Base-by-base conservation (phyloP, 495 filamentous ascomycete genomes). In the Annulohypoxylon stygium region DNA sequence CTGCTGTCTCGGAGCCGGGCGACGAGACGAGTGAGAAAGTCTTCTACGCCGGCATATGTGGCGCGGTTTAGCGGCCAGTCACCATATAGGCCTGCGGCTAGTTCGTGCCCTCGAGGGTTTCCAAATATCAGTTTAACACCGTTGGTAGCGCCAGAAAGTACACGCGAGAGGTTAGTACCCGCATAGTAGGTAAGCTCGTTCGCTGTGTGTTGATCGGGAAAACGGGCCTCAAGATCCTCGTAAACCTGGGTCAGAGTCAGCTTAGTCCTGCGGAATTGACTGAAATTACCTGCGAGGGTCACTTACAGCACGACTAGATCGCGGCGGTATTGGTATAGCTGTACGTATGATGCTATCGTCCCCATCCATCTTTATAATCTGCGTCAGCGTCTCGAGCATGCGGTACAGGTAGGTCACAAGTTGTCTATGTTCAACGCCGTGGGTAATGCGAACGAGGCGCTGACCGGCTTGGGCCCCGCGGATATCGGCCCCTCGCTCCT, bases 51-150 rank as follows among this genome's bases (percentile, higher is more conserved):
- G 14, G 14, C 76, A 65, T 79, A 79, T 0, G 67, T 71, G 4
- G 80, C 33, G 3, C 74, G 65, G 62, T 84, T 84, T 10, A 51
- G 26, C 48, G 48, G 23, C 23, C 26, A 23, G 7, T 51, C 48
- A 10, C 48, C 23, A 26, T 51, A 51, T 1, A 51, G 20, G 18
- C 18, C 48, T 26, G 23, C 70, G 0, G 83, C 80, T 0, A 86
- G 73, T 47, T 83, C 75, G 30, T 82, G 79, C 1, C 81, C 83
- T 62, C 86, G 78, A 8, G 67, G 43, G 1, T 67, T 76, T 2
- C 82, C 83, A 37, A 86, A 86, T 7, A 87, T 79, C 3, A 87
- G 58, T 47, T 81, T 63, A 25, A 85, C 69, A 0, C 81, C 83
- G 70, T 86, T 83, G 1, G 75, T 73, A 16, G 80, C 70, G 0